These are phyloP conservation scores for Skeletonema marinoi DNA, from an alignment of 108 stramenopile genomes.

Conservation along the genomic window DNA sequence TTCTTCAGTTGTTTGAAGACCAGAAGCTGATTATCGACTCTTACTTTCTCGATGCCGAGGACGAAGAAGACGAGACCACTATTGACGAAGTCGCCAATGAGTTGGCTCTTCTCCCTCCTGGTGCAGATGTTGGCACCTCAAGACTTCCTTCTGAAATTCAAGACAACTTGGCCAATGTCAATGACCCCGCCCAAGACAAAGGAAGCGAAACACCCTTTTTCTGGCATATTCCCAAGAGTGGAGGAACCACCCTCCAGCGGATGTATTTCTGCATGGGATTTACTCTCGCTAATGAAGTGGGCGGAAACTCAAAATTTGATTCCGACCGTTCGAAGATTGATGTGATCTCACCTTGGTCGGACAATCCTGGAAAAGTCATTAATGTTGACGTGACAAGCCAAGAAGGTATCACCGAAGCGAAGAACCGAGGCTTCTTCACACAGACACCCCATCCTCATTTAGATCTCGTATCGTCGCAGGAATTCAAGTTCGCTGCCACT, in stretches of 20 bases:
- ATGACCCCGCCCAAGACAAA: slow-evolving; percentile 5
- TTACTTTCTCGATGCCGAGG: slow-evolving; percentile 10
- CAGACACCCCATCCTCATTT: slow-evolving; percentile 36
- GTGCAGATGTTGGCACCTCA: neutral
- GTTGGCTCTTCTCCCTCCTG: slow-evolving; percentile 13
- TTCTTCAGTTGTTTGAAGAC: slow-evolving; percentile 32
- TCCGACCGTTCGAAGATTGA: slow-evolving; percentile 21
- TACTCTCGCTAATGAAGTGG: slow-evolving; percentile 33
- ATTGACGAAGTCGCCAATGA: neutral
- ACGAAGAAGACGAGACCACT: neutral
- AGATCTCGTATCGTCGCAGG: slow-evolving; percentile 13
- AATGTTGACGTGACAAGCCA: slow-evolving; percentile 54
- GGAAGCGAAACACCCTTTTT: slow-evolving; percentile 42
- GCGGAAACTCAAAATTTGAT: slow-evolving; percentile 17
- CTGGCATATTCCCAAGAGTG: slow-evolving; percentile 55
- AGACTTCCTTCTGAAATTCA: neutral
- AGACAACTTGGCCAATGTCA: slow-evolving; percentile 18
- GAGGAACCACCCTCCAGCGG: slow-evolving; percentile 33
- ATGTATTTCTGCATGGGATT: slow-evolving; percentile 45
- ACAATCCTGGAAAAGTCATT: slow-evolving; percentile 46
- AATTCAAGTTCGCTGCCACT: slow-evolving; percentile 38
- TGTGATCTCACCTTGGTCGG: slow-evolving; percentile 35
- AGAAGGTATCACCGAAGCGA: slow-evolving; percentile 44
- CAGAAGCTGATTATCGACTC: slow-evolving; percentile 43
- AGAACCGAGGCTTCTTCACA: slow-evolving; percentile 30